Percentiles rank a stretch among this genome's conserved stretches.
Conservation (phyloP, 345 rosid genomes). For the Heritiera littoralis region DNA sequence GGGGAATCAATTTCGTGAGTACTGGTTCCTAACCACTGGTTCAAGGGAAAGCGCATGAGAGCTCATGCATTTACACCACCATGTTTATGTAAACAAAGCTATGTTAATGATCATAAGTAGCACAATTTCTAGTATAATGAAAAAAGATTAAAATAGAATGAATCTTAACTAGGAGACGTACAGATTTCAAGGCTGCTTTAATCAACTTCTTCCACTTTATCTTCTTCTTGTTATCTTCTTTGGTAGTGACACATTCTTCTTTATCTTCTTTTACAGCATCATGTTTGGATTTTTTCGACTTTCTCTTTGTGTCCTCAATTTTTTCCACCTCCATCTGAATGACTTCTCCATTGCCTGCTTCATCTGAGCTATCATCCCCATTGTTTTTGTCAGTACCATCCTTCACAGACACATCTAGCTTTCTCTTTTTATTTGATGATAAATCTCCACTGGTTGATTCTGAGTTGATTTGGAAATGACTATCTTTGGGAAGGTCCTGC, state of each 20-base stretch:
- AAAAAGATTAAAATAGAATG: slow-evolving; percentile 7
- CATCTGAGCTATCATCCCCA: slow-evolving; percentile 24
- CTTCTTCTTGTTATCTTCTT: slow-evolving; percentile 45
- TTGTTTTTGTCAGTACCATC: slow-evolving; percentile 19
- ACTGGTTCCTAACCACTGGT: not conserved
- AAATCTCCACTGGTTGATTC: slow-evolving; percentile 37
- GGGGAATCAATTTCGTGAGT: not conserved
- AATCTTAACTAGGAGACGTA: slow-evolving; percentile 32
- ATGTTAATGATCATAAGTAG: not conserved
- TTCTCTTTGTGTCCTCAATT: slow-evolving; percentile 17
- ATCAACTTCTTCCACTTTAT: slow-evolving; percentile 87
- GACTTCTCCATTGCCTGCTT: slow-evolving; percentile 40
- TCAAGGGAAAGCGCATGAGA: not conserved
- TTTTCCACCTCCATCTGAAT: slow-evolving; percentile 37
- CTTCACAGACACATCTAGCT: slow-evolving; percentile 37
- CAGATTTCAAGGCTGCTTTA: slow-evolving; percentile 61
- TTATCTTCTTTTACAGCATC: slow-evolving; percentile 19
- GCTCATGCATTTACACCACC: not conserved
- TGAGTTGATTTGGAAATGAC: slow-evolving; percentile 11
- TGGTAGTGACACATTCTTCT: slow-evolving; percentile 20
- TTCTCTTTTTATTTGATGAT: slow-evolving; percentile 54
- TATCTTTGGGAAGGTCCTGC: slow-evolving; percentile 30
- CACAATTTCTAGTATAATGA: not conserved
- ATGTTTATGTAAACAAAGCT: not conserved
- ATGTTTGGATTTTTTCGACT: slow-evolving; percentile 44